phyloP scores from a whole-genome alignment of 1,139 yeast genomes.

The Wickerhamiella pararugosa region DNA sequence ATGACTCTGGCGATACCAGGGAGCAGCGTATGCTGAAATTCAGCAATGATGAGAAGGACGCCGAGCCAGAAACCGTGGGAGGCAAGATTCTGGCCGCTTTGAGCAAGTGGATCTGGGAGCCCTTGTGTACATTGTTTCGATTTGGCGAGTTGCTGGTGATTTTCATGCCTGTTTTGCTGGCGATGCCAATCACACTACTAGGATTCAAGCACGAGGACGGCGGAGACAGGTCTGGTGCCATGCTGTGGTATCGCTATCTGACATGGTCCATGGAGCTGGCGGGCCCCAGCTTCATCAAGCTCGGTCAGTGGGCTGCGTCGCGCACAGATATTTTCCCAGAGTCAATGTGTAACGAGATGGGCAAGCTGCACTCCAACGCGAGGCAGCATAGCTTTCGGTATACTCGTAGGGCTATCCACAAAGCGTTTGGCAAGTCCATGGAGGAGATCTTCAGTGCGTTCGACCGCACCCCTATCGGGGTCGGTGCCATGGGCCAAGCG shows the following conservation, averaged over 20 bases:
- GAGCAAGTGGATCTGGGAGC: slow-evolving; percentile 35
- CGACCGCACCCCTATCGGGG: slow-evolving; percentile 64
- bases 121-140: slow-evolving; percentile 49
- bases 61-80: background rate
- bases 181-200: slow-evolving; percentile 45
- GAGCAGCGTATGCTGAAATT: slow-evolving; percentile 7
- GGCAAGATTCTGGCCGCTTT: background rate
- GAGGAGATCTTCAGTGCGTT: slow-evolving; percentile 78
- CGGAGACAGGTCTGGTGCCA: slow-evolving; percentile 42
- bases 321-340: slow-evolving; percentile 83
- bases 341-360: slow-evolving; percentile 63
- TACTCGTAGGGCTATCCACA: slow-evolving; percentile 44
- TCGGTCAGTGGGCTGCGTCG: slow-evolving; percentile 99
- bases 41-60: background rate
- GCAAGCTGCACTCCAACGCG: slow-evolving; percentile 70
- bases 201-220: slow-evolving; percentile 29
- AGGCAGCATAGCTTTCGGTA: slow-evolving; percentile 50
- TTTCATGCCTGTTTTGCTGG: slow-evolving; percentile 54
- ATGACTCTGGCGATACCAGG: slow-evolving; percentile 6
- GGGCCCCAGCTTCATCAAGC: slow-evolving; percentile 87
- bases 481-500: slow-evolving; percentile 96
- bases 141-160: slow-evolving; percentile 51
- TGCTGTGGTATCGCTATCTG: slow-evolving; percentile 54
- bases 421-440: slow-evolving; percentile 45
- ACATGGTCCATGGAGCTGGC: slow-evolving; percentile 65